Evolutionary conservation across 2,329 filamentous ascomycete species (phyloP), one percentile per base, ranked within the genome.

Genomic region (Exophiala dermatitidis): DNA sequence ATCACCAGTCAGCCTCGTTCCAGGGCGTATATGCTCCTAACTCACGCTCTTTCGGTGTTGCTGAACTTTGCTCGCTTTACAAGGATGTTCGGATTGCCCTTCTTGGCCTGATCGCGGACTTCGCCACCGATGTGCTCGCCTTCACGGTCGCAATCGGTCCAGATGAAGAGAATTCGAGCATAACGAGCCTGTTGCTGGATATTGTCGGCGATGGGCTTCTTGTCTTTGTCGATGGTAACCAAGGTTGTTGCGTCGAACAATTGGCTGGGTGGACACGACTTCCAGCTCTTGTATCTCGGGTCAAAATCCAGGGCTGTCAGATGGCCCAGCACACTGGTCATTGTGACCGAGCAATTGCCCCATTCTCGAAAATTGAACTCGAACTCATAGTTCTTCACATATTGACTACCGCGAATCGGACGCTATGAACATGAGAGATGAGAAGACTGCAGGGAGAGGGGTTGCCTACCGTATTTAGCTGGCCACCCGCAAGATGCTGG

Each of bases 131-230:
- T 98, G 66, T 97, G 87, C 69, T 98, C 93, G 34, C 93, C 93
- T 76, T 98, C 93, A 51, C 90, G 83, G 75, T 98, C 93, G 70
- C 93, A 97, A 77, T 98, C 93, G 0, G 93, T 98, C 93, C 93
- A 98, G 63, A 98, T 96, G 69, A 94, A 91, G 32, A 98, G 76
- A 8, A 84, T 82, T 51, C 77, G 80, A n/a, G 83, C 78, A 66
- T 80, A 79, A 56, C 79, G 79, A 12, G 93, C 91, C 68, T 95
- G 85, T 1, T 79, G 74, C 62, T 85, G 81, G 64, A 98, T 93
- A 66, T 98, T 98, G 32, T 83, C 78, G 6, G 90, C 90, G 58
- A 98, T 85, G 1, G 78, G 73, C 63, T 84, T 84, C 66, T 90
- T 94, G 65, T 90, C 84, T 82, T 90, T 75, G 50, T 83, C 78